Percentiles rank a stretch among this genome's conserved stretches.
phyloP scores from a whole-genome alignment of 2,329 filamentous ascomycete species.

The Talaromyces pinophilus region DNA sequence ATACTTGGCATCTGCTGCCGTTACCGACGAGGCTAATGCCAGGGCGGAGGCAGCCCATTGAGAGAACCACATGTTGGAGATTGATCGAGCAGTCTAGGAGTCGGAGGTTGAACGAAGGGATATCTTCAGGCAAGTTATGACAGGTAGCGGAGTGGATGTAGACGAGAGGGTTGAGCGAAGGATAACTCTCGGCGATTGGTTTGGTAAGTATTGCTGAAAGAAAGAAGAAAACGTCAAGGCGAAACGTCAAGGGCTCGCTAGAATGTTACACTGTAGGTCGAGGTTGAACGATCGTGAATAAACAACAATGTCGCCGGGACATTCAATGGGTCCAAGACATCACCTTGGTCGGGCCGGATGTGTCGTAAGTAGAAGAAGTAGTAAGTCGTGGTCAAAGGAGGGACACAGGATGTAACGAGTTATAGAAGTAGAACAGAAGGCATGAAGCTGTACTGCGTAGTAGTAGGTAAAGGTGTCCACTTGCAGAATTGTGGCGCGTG shows the following conservation, averaged over 20 bases:
- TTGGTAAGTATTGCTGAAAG: background rate
- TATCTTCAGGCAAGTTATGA: background rate
- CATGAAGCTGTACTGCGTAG: background rate
- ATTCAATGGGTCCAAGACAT: conserved; percentile 18
- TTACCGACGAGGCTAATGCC: conserved; percentile 30
- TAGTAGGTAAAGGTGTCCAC: conserved; percentile 9
- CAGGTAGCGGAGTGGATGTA: background rate
- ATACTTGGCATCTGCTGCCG: conserved; percentile 12
- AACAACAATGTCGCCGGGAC: conserved; percentile 23
- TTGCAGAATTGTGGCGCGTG: conserved; percentile 11
- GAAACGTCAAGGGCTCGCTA: conserved; percentile 7
- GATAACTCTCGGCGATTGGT: background rate
- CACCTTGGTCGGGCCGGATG: background rate
- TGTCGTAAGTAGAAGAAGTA: background rate
- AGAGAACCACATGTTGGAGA: conserved; percentile 19
- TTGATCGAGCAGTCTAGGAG: background rate
- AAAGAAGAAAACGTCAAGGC: background rate
- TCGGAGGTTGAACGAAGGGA: conserved; percentile 5
- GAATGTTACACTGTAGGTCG: conserved; percentile 1
- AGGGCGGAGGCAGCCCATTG: conserved; percentile 32
- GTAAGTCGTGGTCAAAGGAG: background rate
- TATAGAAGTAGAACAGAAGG: background rate
- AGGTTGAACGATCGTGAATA: conserved; percentile 9
- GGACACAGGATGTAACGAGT: background rate
- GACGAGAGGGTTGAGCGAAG: background rate